Base-by-base conservation (phyloP, 805 yeast genomes). In the Cyberlindnera saturnus region DNA sequence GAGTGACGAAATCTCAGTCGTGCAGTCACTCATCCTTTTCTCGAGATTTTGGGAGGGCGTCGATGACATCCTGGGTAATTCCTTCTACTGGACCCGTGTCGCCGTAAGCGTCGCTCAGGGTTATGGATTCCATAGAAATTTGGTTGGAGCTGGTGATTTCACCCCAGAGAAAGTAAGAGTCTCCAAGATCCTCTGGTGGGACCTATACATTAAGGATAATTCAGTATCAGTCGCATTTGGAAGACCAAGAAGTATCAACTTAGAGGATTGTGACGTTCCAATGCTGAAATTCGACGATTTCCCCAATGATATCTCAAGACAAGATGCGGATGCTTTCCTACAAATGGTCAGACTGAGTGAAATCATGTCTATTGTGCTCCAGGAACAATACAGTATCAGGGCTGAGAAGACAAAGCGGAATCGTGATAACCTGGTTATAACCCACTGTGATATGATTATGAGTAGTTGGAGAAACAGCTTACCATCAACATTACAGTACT, bases 181-280 rank as follows among this genome's bases (percentile, higher is more conserved):
- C 33, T 79, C 82, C 73, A 73, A 82, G 50, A 67, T 89, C 35
- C 69, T 83, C 13, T 86, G 89, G 87, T 86, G 95, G 95, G 69
- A 79, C 48, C 63, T 86, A 17, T 82, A 81, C 59, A 75, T 78
- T 45, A 79, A 86, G 52, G 95, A 86, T 61, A 66, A 87, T 19
- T 68, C 75, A 34, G 77, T 80, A 9, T 79, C 89, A 3, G 73
- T 82, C 40, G 86, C 89, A 0, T 79, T 80, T 62, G 90, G 93
- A 14, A 69, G 89, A 43, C 93, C 95, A 0, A 63, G 76, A 6
- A 69, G 74, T 52, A 81, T 86, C 39, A 81, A 80, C 52, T 67
- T 83, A 47, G 82, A 78, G 39, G 91, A 86, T 56, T 79, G 86
- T 55, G 90, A 82, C 55, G 87, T 82, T 18, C 79, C 81, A n/a